phyloP scores from a whole-genome alignment of 495 filamentous ascomycete species.

The Recurvomyces mirabilis region DNA sequence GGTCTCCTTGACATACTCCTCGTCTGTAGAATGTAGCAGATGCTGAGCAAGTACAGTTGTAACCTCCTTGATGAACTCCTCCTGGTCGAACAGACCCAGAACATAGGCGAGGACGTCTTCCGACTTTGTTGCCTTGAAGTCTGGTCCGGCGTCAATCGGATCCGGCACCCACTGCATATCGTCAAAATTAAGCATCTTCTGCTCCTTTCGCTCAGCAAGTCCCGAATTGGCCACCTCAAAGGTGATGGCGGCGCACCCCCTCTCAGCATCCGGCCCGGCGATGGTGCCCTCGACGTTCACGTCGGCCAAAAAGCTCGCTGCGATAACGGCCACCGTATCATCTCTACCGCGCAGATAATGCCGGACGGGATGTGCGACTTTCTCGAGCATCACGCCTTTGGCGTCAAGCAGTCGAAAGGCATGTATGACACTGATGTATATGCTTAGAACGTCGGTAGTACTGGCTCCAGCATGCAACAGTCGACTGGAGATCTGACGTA shows the following conservation, averaged over 20 bases:
- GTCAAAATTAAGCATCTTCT: slow-evolving; percentile 70
- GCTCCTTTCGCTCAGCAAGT: slow-evolving; percentile 29
- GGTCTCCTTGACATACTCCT: slow-evolving; percentile 63
- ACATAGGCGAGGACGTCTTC: slow-evolving; percentile 88
- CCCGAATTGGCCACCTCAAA: slow-evolving; percentile 42
- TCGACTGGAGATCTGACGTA: slow-evolving; percentile 52
- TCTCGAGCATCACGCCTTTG: slow-evolving; percentile 79
- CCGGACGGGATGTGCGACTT: slow-evolving; percentile 72
- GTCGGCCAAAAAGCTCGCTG: slow-evolving; percentile 71
- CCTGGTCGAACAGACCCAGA: slow-evolving; percentile 77
- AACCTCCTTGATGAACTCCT: slow-evolving; percentile 87
- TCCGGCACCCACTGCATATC: slow-evolving; percentile 88
- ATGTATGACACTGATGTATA: slow-evolving; percentile 87
- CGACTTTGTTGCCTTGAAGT: slow-evolving; percentile 78
- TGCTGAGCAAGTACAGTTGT: slow-evolving; percentile 73
- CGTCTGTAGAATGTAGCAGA: slow-evolving; percentile 54
- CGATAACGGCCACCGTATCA: slow-evolving; percentile 79
- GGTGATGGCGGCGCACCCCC: slow-evolving; percentile 63
- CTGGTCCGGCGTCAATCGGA: slow-evolving; percentile 82
- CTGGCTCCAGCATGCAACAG: slow-evolving; percentile 81
- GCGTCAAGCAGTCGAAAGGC: slow-evolving; percentile 82
- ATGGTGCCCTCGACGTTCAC: slow-evolving; percentile 35
- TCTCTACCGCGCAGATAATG: slow-evolving; percentile 86
- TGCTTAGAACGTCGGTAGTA: slow-evolving; percentile 75
- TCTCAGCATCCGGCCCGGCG: slow-evolving; percentile 26